Evolutionary conservation across 208 protist genomes (phyloP), one percentile per base, ranked within the genome.

Genomic region (Angomonas deanei): DNA sequence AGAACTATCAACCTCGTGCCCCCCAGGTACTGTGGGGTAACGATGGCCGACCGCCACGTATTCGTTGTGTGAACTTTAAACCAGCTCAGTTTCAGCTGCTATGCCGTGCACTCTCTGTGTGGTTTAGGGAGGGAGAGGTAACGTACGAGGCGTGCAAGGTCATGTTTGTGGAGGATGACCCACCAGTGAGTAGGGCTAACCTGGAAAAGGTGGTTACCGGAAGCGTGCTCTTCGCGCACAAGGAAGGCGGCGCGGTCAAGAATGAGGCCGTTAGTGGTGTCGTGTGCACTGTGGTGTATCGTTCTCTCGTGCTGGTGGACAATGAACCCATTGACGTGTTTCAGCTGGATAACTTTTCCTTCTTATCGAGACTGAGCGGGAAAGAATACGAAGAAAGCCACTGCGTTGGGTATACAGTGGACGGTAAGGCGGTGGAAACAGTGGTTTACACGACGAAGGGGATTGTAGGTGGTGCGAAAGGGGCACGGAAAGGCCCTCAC

Each of bases 331-430:
- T 88, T 21, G 72, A 86, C 30, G 54, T 80, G 5, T 79, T 76
- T 64, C 74, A 78, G 53, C 66, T 59, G 11, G 32, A 59, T 26
- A 60, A 76, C 34, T 72, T 59, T 8, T 19, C 68, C 15, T 67
- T 63, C 13, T 13, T 88, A 59, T 56, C 53, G 11, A 56, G 63
- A 5, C 70, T 68, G 52, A 30, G 68, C 19, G 77, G 83, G 24
- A 70, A 64, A 38, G 17, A 46, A 0, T 82, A 82, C 10, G 61
- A 50, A 28, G 67, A 82, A 53, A 76, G 76, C 8, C 85, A 88
- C 66, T 84, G 78, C 31, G 48, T 92, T 42, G 85, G 74, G 19
- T 88, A 82, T 64, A 89, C 83, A 5, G 72, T 86, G 8, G 73
- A 92, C 53, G 88, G 88, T n/a, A 67, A 64, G 28, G 54, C 62